These are phyloP conservation scores for Penicillium brevicompactum DNA, from an alignment of 2,329 filamentous ascomycete genomes.

Conservation along the genomic window DNA sequence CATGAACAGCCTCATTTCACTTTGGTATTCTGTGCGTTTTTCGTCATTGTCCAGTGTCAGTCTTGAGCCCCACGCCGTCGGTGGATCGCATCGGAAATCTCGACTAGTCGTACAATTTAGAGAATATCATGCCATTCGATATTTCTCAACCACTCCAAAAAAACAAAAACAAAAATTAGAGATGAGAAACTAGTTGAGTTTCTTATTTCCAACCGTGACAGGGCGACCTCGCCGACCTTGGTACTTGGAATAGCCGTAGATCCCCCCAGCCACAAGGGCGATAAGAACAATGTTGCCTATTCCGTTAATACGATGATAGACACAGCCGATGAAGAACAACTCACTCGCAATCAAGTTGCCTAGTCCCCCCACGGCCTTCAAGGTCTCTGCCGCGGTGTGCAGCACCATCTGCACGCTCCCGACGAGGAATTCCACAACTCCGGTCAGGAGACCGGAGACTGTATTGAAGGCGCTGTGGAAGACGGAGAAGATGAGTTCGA, in stretches of 20 bases:
- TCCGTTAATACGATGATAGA: neutral
- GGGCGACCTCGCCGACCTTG: slow-evolving; percentile 14
- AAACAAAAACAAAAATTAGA: no score
- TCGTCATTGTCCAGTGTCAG: no score
- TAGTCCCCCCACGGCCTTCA: slow-evolving; percentile 17
- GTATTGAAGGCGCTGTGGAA: slow-evolving; percentile 9
- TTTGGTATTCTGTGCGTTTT: no score
- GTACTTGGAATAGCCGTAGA: slow-evolving; percentile 16
- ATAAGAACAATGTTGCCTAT: slow-evolving; percentile 22
- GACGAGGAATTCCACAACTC: slow-evolving; percentile 7
- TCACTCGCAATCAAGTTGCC: slow-evolving; percentile 22
- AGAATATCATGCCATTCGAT: no score
- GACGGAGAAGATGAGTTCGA: slow-evolving; percentile 22
- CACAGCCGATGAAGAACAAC: neutral
- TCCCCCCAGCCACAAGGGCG: slow-evolving; percentile 9
- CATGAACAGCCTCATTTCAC: no score
- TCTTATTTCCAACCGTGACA: slow-evolving; percentile 14
- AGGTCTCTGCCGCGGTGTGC: neutral
- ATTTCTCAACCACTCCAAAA: no score
- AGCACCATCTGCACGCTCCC: slow-evolving; percentile 1
- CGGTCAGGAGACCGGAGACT: slow-evolving; percentile 1
- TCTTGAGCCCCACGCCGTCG: no score
- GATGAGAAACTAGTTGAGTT: slow-evolving; percentile 13
- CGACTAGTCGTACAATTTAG: no score
- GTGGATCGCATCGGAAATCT: no score